A percentile compares a stretch with the other conserved stretches of the same genome.
Conservation (phyloP, 345 rosid genomes). For the Cardiospermum halicacabum region DNA sequence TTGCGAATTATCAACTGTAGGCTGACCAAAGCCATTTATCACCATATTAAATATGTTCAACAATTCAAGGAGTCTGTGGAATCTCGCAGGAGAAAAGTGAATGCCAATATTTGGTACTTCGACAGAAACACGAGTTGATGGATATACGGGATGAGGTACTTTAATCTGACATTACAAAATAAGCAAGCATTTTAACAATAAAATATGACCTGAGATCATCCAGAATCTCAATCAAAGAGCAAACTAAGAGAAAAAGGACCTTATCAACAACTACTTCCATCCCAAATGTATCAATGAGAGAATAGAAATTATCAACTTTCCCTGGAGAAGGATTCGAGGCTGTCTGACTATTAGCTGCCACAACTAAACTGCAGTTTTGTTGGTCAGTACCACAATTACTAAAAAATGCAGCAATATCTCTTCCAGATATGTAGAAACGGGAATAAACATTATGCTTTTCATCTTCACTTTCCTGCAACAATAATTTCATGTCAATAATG, state of each 20-base stretch:
- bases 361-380: conserved; percentile 34
- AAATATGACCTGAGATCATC: not conserved
- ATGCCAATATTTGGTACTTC: conserved; percentile 97
- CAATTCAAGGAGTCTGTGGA: conserved; percentile 67
- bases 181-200: conserved; percentile 18
- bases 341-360: conserved; percentile 37
- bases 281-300: conserved; percentile 92
- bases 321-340: conserved; percentile 36
- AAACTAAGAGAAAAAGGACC: conserved; percentile 41
- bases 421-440: conserved; percentile 86
- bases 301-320: conserved; percentile 47
- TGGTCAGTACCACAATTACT: conserved; percentile 58
- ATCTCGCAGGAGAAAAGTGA: conserved; percentile 91
- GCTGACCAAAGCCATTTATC: conserved; percentile 57
- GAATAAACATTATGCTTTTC: conserved; percentile 82
- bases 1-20: conserved; percentile 56
- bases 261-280: conserved; percentile 95
- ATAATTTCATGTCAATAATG: conserved; percentile 18
- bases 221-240: conserved; percentile 9
- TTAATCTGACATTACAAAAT: conserved; percentile 54
- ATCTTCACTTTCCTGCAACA: conserved; percentile 70
- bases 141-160: conserved; percentile 77
- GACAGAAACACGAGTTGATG: conserved; percentile 82
- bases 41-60: conserved; percentile 48
- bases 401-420: conserved; percentile 95